Evolutionary conservation across 2,329 filamentous ascomycete species (phyloP), one percentile per base, ranked within the genome.

Genomic region (Ophiostoma montium): DNA sequence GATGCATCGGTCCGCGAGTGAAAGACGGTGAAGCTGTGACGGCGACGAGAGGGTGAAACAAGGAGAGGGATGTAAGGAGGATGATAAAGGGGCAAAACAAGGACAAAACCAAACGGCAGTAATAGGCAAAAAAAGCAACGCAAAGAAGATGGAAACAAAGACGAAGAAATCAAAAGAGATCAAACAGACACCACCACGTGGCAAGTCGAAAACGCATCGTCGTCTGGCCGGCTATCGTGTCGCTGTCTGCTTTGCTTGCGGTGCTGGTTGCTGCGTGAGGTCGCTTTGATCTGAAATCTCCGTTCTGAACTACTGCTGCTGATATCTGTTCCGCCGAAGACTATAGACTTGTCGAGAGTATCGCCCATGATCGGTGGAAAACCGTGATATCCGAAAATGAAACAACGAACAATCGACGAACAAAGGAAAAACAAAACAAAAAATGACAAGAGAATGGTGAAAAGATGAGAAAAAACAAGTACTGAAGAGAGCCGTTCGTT

Each of bases 311-410:
- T 50, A 50, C 48, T 52, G 50, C 47, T 48, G 49, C 46, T 48
- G 49, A 48, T 49, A 35, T 48, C 48, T 48, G 41, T 49, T 50
- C 54, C 54, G 54, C 52, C 52, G 54, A 30, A 42, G 51, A 48
- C 54, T 55, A 55, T 55, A 51, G 21, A 31, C 43, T 36, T 49
- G 35, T 47, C 31, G 52, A 47, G 52, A 47, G 51, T 36, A 48
- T 47, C 50, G 52, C 47, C 49, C 43, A 48, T 46, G 35, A 42
- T 42, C 32, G 39, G 49, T 31, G 36, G 39, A 49, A 32, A 23
- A 48, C 45, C 44, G 50, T 47, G 27, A 46, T 33, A 35, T 53
- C 47, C 27, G 49, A 45, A 49, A 43, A 43, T n/a, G 12, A 41
- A 35, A 52, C 38, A n/a, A 15, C 21, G 35, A 52, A n/a, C n/a